These are phyloP conservation scores for Glycine soja DNA, from an alignment of 306 rosid genomes.

Conservation along the genomic window DNA sequence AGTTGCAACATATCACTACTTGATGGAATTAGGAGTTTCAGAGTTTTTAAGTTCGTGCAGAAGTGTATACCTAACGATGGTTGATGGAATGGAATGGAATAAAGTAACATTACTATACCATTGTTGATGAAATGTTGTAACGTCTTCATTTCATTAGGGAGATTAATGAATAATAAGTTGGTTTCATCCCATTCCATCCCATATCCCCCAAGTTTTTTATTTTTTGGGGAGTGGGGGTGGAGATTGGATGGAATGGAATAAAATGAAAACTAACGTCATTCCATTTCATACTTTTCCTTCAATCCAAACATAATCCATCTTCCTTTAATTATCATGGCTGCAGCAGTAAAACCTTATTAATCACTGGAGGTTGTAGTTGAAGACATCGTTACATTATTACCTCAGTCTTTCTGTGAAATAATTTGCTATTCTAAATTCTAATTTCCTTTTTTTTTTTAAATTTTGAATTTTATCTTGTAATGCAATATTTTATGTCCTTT, in stretches of 20 bases:
- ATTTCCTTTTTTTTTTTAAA: not conserved
- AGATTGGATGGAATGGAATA: not conserved
- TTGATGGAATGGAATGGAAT: not conserved
- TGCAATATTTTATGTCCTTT: not conserved
- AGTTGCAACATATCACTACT: too few species aligned
- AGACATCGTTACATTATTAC: conserved; percentile 2
- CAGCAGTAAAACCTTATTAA: not conserved
- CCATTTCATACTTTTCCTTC: not conserved
- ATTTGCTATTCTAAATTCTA: not conserved
- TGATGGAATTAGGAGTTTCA: conserved; percentile 18
- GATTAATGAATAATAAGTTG: not conserved
- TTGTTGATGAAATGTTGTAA: not conserved
- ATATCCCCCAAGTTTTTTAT: not conserved
- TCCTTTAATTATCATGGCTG: conserved; percentile 25
- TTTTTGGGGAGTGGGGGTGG: not conserved
- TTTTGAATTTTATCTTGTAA: not conserved
- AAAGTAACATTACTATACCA: not conserved
- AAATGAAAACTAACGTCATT: not conserved
- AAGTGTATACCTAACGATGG: not conserved
- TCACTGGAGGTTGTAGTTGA: conserved; percentile 16
- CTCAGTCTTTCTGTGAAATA: not conserved
- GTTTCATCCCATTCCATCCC: conserved; percentile 21
- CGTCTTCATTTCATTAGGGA: conserved; percentile 7
- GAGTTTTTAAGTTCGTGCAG: conserved; percentile 16
- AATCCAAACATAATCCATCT: not conserved